Evolutionary conservation across 2,329 filamentous ascomycete species (phyloP).

Genomic region (Colletotrichum sp.): DNA sequence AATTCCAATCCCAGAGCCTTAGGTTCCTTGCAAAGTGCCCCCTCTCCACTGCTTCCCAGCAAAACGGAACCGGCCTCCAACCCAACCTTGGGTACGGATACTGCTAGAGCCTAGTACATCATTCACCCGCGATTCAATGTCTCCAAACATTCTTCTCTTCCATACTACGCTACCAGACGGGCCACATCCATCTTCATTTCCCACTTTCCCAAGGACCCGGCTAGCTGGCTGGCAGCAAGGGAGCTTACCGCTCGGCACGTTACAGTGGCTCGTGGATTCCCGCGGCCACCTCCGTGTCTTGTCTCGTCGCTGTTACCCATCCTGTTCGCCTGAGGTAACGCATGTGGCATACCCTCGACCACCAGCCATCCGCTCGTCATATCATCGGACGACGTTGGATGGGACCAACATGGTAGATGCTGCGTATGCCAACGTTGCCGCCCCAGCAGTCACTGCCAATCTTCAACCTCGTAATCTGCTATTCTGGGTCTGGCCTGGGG

Average conservation of each 20-base stretch:
- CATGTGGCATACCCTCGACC: not conserved
- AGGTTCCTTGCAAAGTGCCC: not conserved
- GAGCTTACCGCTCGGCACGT: not conserved
- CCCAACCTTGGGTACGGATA: not conserved
- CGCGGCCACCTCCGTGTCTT: not conserved
- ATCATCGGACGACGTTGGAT: not conserved
- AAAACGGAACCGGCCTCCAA: not conserved
- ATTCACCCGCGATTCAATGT: not conserved
- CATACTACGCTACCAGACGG: not conserved
- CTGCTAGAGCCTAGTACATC: not conserved
- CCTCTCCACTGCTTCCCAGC: conserved; percentile 1
- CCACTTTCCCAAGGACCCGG: not conserved
- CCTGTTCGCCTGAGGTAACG: not conserved
- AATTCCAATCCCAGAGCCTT: not conserved
- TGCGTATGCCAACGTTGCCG: not conserved
- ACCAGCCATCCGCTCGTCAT: not conserved
- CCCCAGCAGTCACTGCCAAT: not conserved
- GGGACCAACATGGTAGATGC: not conserved
- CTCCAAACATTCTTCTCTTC: not conserved
- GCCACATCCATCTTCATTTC: not conserved
- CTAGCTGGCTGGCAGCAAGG: not conserved
- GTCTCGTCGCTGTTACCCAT: not conserved
- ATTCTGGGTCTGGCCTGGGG: not conserved
- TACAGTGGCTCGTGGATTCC: not conserved
- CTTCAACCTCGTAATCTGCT: not conserved